Base-by-base conservation (phyloP, 495 filamentous ascomycete species). In the Aspergillus saccharolyticus region DNA sequence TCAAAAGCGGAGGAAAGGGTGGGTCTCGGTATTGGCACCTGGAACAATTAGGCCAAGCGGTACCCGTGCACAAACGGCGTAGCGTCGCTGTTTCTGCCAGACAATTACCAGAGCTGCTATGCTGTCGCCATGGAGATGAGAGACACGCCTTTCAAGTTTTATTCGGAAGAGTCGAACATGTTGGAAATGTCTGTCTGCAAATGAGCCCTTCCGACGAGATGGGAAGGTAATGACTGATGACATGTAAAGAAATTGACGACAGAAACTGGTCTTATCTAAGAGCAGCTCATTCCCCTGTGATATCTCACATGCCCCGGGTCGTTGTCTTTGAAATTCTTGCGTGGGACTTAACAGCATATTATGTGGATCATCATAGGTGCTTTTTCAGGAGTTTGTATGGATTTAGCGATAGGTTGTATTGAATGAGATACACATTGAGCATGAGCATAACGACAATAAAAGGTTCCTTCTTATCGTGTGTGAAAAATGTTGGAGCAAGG, bases 21-120 rank as follows among this genome's bases (percentile, higher is more conserved):
- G 52, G 87, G 87, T 17, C 73, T 90, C 60, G 87, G 87, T 44
- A 89, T 89, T 62, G 68, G 73, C 42, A 66, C 69, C 48, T 80
- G 71, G 71, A 63, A 63, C 25, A 51, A 45, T 50, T 33, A 39
- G 33, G 14, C 33, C 33, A 55, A 52, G 20, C 56, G 39, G n/a
- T 24, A 61, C 47, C 57, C 61, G 55, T 61, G 55, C 58, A 63
- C 59, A 60, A n/a, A 56, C 33, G 10, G 43, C 16, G 14, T 22
- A 53, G 52, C 51, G 22, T 52, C 33, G 24, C 20, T 28, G 33
- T 7, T 22, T 55, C 10, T 49, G 45, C 17, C 45, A 44, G 25
- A 44, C 33, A 5, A 22, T 45, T 54, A 49, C 47, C 14, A 44
- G 22, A 22, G 17, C 21, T 20, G 10, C 6, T 39, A 25, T 54